These are phyloP conservation scores for Carex arenaria DNA, from an alignment of 202 grass and related monocot genomes.

Conservation along the genomic window DNA sequence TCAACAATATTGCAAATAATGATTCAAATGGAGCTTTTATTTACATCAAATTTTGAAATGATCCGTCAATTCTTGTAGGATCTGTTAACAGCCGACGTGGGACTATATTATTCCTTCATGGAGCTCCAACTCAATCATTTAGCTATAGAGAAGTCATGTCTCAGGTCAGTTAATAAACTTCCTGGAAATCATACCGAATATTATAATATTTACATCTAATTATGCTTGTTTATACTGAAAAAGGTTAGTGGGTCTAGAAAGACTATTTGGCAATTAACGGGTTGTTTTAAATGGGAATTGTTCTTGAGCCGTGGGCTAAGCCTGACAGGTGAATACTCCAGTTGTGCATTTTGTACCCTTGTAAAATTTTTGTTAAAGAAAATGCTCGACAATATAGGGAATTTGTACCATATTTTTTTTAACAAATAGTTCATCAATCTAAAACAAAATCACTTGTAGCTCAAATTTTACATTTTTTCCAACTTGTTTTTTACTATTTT, in stretches of 20 bases:
- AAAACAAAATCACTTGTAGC: background rate
- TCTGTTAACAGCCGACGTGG: constrained; percentile 46
- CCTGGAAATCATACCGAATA: background rate
- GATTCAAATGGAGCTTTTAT: no score
- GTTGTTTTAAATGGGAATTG: background rate
- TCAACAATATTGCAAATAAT: background rate
- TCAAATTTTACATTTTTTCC: no score
- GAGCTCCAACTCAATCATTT: constrained; percentile 88
- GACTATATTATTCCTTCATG: constrained; percentile 81
- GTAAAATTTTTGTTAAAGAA: background rate
- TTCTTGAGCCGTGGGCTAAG: background rate
- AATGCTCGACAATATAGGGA: background rate
- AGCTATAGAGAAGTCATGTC: constrained; percentile 79
- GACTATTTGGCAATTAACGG: background rate
- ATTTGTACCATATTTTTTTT: background rate
- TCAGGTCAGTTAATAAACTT: constrained; percentile 48
- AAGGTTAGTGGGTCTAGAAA: background rate
- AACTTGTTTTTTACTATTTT: no score
- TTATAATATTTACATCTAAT: background rate
- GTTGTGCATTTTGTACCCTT: background rate
- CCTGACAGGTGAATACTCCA: background rate
- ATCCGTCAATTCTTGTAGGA: constrained; percentile 36
- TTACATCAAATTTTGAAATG: background rate
- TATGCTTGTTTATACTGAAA: background rate
- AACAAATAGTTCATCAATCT: background rate